These are phyloP conservation scores for Picea abies DNA, from an alignment of 83 land plant genomes.

Conservation along the genomic window DNA sequence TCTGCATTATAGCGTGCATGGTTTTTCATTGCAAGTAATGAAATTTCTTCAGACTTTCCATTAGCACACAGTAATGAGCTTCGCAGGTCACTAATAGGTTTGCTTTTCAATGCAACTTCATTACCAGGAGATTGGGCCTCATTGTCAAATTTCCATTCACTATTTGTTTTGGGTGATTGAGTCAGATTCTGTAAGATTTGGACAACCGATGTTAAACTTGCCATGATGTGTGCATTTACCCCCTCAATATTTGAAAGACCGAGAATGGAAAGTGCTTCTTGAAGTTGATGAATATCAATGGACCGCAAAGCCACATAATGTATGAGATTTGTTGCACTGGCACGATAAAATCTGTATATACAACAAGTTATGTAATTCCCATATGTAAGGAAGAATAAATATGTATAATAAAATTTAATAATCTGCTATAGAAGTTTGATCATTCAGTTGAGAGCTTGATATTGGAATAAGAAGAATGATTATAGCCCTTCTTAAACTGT, in stretches of 20 bases:
- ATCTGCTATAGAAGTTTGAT: background rate
- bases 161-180: background rate
- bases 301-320: slow-evolving; percentile 44
- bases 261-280: slow-evolving; percentile 36
- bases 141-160: slow-evolving; percentile 1
- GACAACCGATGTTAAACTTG: slow-evolving; percentile 29
- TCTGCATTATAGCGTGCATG: slow-evolving; percentile 27
- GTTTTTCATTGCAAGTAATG: slow-evolving; percentile 23
- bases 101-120: background rate
- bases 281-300: slow-evolving; percentile 35
- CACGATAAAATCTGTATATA: slow-evolving; percentile 32
- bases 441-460: background rate
- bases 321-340: slow-evolving; percentile 44
- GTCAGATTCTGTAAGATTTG: slow-evolving; percentile 21
- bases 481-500: too few relatives aligned
- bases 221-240: slow-evolving; percentile 30
- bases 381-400: background rate
- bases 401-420: background rate
- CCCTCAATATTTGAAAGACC: slow-evolving; percentile 39
- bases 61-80: background rate
- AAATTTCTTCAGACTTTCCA: slow-evolving; percentile 2
- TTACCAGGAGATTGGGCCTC: background rate
- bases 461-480: background rate
- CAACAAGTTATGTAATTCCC: background rate
- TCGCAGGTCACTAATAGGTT: slow-evolving; percentile 7